These are phyloP conservation scores for Bipolaris zeicola DNA, from an alignment of 2,329 filamentous ascomycete genomes.

Conservation along the genomic window DNA sequence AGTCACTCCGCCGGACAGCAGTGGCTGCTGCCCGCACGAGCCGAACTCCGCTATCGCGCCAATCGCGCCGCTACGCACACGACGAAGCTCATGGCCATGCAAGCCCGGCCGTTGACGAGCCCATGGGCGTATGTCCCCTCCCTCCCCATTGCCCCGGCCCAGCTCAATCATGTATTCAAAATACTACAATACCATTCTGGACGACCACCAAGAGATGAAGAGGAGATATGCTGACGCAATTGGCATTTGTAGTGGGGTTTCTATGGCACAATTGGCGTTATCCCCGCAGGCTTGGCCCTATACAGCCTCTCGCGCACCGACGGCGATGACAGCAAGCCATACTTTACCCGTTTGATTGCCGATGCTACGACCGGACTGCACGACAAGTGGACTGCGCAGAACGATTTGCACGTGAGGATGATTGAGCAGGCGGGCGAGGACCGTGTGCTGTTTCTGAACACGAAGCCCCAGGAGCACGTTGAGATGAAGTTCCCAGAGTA, in stretches of 20 bases:
- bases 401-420: constrained; percentile 64
- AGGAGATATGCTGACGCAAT: constrained; percentile 28
- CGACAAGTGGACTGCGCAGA: constrained; percentile 60
- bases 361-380: constrained; percentile 60
- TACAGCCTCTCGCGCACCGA: constrained; percentile 53
- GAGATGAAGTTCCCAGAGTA: constrained; percentile 69
- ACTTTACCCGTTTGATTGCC: constrained; percentile 59
- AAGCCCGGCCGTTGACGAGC: constrained; percentile 52
- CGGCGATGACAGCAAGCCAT: constrained; percentile 48
- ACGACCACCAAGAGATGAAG: too few species aligned
- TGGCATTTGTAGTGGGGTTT: constrained; percentile 50
- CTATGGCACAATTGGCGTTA: constrained; percentile 52
- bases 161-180: neutral
- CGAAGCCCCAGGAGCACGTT: constrained; percentile 55
- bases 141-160: constrained; percentile 17
- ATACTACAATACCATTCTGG: too few species aligned
- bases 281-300: constrained; percentile 54
- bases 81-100: constrained; percentile 44
- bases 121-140: constrained; percentile 56
- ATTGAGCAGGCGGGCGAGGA: constrained; percentile 68
- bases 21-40: constrained; percentile 49
- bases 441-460: constrained; percentile 62
- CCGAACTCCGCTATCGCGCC: constrained; percentile 43
- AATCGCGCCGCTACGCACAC: constrained; percentile 51
- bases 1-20: constrained; percentile 53